Base-by-base conservation (phyloP, 139 green algal genomes). In the Chlorella sorokiniana region DNA sequence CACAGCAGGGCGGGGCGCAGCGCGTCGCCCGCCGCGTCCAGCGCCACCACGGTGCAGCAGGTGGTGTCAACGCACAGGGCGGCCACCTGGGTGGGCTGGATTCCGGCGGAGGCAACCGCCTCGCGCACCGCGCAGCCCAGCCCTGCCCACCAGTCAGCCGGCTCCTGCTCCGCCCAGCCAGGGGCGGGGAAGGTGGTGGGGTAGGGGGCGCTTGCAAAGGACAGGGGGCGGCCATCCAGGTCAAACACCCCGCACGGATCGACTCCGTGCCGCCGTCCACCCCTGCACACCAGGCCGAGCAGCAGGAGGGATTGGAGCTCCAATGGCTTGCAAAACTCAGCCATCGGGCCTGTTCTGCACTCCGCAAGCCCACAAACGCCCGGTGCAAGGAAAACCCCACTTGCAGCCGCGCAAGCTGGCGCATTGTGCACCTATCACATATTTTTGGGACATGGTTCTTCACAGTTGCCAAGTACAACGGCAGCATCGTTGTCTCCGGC, bases 211-310 rank as follows among this genome's bases (percentile, higher is more conserved):
- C 56, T 65, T 25, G 80, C 72, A 65, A 88, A 77, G 44, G 81
- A 84, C 18, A 93, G 51, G 25, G 89, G 84, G 2, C 23, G 59
- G 48, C 90, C 90, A 84, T 80, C 69, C 16, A 86, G 16, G 65
- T 94, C 88, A 67, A 95, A 95, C 14, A 95, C 83, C 87, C 89
- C 6, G 83, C 85, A n/a, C 85, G 70, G 22, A 94, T 59, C 61
- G 84, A 89, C 63, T 96, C 93, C 42, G 93, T 97, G 18, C 93
- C 93, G 14, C 90, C 91, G 85, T 96, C 92, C 9, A 96, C 84
- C 10, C 93, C 93, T 42, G 54, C 29, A 29, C 27, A 22, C 4
- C 7, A 20, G 68, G 16, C 40, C 1, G 20, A 75, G 31, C 29
- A 25, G 29, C 40, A 37, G 6, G 5, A 11, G 41, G 2, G 44